Percentiles rank a stretch among this genome's conserved stretches.
Evolutionary conservation across 192 early-diverging fungal species (phyloP).

Genomic region (Backusella circina): DNA sequence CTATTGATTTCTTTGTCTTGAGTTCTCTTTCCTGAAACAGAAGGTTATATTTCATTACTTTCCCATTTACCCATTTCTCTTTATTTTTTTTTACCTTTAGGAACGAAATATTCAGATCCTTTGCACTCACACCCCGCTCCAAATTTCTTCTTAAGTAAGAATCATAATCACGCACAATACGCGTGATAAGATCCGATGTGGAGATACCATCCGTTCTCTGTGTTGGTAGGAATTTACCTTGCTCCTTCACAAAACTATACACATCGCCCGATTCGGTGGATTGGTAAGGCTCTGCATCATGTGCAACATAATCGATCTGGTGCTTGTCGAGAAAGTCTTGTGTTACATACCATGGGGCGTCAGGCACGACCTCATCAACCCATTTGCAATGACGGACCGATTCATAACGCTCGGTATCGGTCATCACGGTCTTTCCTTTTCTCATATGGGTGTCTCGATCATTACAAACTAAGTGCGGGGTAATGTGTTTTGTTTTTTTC

Average conservation of each 20-base stretch:
- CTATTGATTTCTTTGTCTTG: slow-evolving; percentile 69
- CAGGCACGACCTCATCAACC: slow-evolving; percentile 76
- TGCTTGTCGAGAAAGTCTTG: slow-evolving; percentile 76
- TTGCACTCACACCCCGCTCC: slow-evolving; percentile 77
- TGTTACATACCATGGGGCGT: slow-evolving; percentile 75
- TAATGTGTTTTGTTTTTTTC: too few relatives aligned
- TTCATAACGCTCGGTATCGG: slow-evolving; percentile 73
- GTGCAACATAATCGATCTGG: slow-evolving; percentile 79
- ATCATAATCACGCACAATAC: slow-evolving; percentile 84
- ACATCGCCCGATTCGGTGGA: slow-evolving; percentile 72
- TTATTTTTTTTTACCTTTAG: slow-evolving; percentile 51
- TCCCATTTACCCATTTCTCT: background rate
- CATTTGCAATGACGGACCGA: slow-evolving; percentile 79
- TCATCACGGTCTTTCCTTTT: slow-evolving; percentile 82
- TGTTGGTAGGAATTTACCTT: slow-evolving; percentile 61
- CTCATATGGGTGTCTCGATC: slow-evolving; percentile 71
- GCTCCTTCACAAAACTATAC: slow-evolving; percentile 77
- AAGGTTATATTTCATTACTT: background rate
- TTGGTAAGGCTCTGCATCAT: slow-evolving; percentile 76
- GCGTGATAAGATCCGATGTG: slow-evolving; percentile 79
- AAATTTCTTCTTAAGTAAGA: slow-evolving; percentile 77
- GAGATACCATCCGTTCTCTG: slow-evolving; percentile 80
- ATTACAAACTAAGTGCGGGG: slow-evolving; percentile 54
- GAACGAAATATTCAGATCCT: slow-evolving; percentile 78
- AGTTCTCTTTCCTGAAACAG: slow-evolving; percentile 60